A percentile compares a stretch with the other conserved stretches of the same genome.
These are phyloP conservation scores for Cystobasidium pallidum DNA, from an alignment of 1,284 basidiomycete species.

Conservation along the genomic window DNA sequence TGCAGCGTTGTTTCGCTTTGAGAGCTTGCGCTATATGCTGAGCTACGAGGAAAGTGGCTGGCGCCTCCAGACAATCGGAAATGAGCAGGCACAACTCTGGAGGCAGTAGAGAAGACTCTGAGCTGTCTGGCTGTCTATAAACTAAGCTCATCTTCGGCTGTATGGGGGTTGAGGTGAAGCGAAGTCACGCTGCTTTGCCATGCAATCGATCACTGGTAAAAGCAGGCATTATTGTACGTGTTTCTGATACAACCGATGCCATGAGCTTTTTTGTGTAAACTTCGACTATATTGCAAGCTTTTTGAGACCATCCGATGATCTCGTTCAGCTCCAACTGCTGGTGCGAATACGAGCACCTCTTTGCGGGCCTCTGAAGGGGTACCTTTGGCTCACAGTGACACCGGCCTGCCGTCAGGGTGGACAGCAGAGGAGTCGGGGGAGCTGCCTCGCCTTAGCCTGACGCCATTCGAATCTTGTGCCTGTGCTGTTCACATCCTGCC, in stretches of 20 bases:
- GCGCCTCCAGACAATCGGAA: constrained; percentile 48
- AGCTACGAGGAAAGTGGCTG: constrained; percentile 43
- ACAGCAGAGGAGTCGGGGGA: neutral
- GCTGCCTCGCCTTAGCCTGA: too few species aligned
- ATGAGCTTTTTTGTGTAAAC: too few species aligned
- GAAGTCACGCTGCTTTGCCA: too few species aligned
- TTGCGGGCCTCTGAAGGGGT: neutral
- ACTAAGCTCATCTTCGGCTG: constrained; percentile 1
- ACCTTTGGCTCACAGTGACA: neutral
- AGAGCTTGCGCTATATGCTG: constrained; percentile 43
- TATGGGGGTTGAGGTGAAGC: too few species aligned
- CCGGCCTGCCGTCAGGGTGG: neutral
- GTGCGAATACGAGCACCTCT: neutral
- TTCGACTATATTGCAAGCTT: too few species aligned
- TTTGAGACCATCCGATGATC: too few species aligned
- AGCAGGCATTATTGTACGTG: too few species aligned
- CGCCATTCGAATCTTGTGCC: too few species aligned
- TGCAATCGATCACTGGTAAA: too few species aligned
- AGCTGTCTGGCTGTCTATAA: constrained; percentile 35
- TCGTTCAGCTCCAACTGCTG: neutral
- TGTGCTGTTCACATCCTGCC: too few species aligned
- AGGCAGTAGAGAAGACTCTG: constrained; percentile 27
- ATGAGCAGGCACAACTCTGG: constrained; percentile 43
- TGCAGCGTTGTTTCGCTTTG: constrained; percentile 33
- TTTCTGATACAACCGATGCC: too few species aligned